Conservation (phyloP, 331 rosid species). For the Telfairia occidentalis region DNA sequence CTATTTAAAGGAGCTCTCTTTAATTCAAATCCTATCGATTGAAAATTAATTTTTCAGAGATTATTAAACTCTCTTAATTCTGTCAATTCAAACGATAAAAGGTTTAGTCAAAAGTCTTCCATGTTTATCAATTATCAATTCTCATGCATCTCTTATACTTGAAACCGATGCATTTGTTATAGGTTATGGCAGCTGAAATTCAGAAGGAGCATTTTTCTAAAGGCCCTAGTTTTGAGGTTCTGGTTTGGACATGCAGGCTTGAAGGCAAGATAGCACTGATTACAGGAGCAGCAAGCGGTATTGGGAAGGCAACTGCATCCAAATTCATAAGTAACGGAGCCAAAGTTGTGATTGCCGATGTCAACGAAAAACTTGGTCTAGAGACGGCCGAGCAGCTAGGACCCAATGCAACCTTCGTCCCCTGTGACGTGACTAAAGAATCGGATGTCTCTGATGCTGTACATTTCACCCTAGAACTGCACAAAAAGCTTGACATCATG, state of each 20-base stretch:
- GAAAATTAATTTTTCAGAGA: too few relatives aligned
- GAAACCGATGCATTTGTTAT: too few relatives aligned
- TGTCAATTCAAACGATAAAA: too few relatives aligned
- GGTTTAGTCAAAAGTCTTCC: too few relatives aligned
- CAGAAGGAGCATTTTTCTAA: too few relatives aligned
- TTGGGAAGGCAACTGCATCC: slow-evolving; percentile 67
- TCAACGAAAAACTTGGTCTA: slow-evolving; percentile 48
- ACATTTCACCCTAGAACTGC: slow-evolving; percentile 46
- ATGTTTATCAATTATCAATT: too few relatives aligned
- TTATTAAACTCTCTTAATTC: too few relatives aligned
- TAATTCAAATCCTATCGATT: too few relatives aligned
- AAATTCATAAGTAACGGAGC: slow-evolving; percentile 73
- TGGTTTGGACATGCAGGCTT: slow-evolving; percentile 28
- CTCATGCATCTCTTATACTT: too few relatives aligned
- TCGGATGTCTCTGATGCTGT: slow-evolving; percentile 58
- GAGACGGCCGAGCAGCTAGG: slow-evolving; percentile 56
- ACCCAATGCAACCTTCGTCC: slow-evolving; percentile 51
- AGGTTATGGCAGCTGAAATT: too few relatives aligned
- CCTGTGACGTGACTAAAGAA: slow-evolving; percentile 67
- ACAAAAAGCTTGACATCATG: slow-evolving; percentile 70
- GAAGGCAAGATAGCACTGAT: slow-evolving; percentile 79
- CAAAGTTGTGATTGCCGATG: slow-evolving; percentile 73
- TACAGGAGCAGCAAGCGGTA: slow-evolving; percentile 88
- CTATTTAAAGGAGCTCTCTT: too few relatives aligned
- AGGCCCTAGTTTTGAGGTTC: not conserved